phyloP scores from a whole-genome alignment of 164 flowering plant species.

The Magnolia kwangsiensis region DNA sequence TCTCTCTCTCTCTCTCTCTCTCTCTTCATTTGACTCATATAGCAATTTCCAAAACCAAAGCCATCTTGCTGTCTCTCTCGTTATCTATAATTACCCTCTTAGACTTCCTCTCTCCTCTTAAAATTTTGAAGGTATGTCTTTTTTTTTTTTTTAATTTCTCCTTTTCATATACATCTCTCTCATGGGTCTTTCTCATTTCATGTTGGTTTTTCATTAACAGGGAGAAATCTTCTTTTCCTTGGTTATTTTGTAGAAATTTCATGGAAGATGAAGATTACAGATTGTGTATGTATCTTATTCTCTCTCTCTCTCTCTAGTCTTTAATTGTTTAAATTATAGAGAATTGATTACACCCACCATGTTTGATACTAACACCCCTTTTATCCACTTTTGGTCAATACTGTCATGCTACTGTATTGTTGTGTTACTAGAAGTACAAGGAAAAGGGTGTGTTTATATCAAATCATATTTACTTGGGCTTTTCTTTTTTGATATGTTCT shows the following conservation, averaged over 20 bases:
- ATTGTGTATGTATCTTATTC: conserved; percentile 13
- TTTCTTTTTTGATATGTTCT: background rate
- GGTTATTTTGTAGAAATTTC: background rate
- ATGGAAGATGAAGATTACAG: conserved; percentile 16
- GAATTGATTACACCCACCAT: background rate
- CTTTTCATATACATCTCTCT: background rate
- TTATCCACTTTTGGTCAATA: background rate
- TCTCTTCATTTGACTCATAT: no score
- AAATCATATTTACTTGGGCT: background rate
- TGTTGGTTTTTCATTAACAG: background rate
- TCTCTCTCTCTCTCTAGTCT: background rate
- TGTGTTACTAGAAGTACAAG: background rate
- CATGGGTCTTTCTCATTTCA: background rate
- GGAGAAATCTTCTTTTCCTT: background rate
- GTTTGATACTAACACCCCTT: background rate
- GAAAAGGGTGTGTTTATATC: background rate
- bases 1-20: no score
- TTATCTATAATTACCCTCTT: background rate
- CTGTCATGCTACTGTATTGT: background rate
- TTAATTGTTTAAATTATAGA: background rate
- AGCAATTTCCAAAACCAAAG: no score
- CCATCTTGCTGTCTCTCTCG: background rate
- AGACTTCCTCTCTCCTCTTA: background rate
- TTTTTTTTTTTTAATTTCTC: background rate
- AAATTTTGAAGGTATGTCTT: background rate